Conservation (phyloP, 73 alveolate genomes). For the Stentor coeruleus region DNA sequence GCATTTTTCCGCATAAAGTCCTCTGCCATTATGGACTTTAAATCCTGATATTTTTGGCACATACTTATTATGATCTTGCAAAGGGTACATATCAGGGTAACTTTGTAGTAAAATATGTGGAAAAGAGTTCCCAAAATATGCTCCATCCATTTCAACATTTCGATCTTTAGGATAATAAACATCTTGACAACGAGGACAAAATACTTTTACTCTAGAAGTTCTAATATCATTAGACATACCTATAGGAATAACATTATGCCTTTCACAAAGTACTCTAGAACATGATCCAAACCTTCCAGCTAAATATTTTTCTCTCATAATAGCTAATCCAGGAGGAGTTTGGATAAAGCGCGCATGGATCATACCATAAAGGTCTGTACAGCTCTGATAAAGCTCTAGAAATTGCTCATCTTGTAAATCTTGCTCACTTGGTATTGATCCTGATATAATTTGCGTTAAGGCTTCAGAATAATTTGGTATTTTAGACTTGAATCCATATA, state of each 20-base stretch:
- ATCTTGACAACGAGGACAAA: conserved; percentile 98
- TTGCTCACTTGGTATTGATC: conserved; percentile 88
- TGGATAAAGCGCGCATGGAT: conserved; percentile 90
- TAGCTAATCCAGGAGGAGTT: conserved; percentile 82
- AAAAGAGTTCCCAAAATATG: conserved; percentile 92
- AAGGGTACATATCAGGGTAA: conserved; percentile 33
- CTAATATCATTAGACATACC: conserved; percentile 95
- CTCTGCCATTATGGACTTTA: conserved; percentile 82
- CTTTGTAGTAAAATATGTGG: conserved; percentile 64
- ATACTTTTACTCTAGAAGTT: conserved; percentile 93
- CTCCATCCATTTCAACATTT: conserved; percentile 89
- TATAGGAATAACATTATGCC: conserved; percentile 86
- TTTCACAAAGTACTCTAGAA: conserved; percentile 93
- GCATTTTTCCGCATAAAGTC: conserved; percentile 31
- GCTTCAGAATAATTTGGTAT: conserved; percentile 50
- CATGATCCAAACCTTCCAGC: conserved; percentile 94
- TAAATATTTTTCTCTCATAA: conserved; percentile 82
- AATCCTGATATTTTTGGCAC: conserved; percentile 91
- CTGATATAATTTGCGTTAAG: conserved; percentile 86
- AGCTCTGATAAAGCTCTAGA: conserved; percentile 77
- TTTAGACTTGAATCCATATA: conserved; percentile 60
- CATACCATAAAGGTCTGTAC: conserved; percentile 92
- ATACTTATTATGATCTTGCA: conserved; percentile 47
- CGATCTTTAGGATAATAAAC: conserved; percentile 88
- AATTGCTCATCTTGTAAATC: conserved; percentile 82